Evolutionary conservation across 495 filamentous ascomycete species (phyloP).

Genomic region (Podospora bellae-mahoneyi): DNA sequence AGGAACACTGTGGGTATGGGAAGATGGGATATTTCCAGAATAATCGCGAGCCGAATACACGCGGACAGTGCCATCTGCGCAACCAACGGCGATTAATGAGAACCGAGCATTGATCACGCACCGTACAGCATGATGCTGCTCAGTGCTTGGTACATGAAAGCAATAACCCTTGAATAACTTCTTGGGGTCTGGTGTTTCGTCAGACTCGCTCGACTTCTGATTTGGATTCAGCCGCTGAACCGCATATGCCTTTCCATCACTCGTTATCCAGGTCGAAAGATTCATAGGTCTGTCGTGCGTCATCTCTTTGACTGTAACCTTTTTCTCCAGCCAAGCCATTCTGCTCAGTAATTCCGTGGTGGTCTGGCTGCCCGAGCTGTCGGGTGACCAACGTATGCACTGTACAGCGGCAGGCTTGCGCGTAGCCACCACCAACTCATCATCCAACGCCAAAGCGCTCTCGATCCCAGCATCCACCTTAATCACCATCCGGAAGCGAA

Average conservation of each 20-base stretch:
- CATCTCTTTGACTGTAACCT: slow-evolving; percentile 76
- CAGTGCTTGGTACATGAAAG: slow-evolving; percentile 70
- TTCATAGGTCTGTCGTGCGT: slow-evolving; percentile 97
- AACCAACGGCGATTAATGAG: slow-evolving; percentile 86
- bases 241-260: slow-evolving; percentile 85
- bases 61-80: slow-evolving; percentile 70
- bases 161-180: slow-evolving; percentile 86
- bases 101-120: slow-evolving; percentile 91
- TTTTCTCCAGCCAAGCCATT: slow-evolving; percentile 79
- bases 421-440: slow-evolving; percentile 91
- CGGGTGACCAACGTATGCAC: slow-evolving; percentile 90
- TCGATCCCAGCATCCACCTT: slow-evolving; percentile 95
- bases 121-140: slow-evolving; percentile 60
- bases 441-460: slow-evolving; percentile 81
- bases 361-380: slow-evolving; percentile 76
- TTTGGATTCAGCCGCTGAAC: slow-evolving; percentile 62
- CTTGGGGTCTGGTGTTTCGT: slow-evolving; percentile 43
- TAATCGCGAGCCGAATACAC: slow-evolving; percentile 93
- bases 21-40: slow-evolving; percentile 86
- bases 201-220: slow-evolving; percentile 24
- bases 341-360: slow-evolving; percentile 85
- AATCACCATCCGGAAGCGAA: slow-evolving; percentile 95
- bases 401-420: slow-evolving; percentile 90
- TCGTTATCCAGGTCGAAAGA: slow-evolving; percentile 88
- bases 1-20: slow-evolving; percentile 68